These are phyloP conservation scores for Castanopsis chinensis DNA, from an alignment of 306 rosid species.

Conservation along the genomic window DNA sequence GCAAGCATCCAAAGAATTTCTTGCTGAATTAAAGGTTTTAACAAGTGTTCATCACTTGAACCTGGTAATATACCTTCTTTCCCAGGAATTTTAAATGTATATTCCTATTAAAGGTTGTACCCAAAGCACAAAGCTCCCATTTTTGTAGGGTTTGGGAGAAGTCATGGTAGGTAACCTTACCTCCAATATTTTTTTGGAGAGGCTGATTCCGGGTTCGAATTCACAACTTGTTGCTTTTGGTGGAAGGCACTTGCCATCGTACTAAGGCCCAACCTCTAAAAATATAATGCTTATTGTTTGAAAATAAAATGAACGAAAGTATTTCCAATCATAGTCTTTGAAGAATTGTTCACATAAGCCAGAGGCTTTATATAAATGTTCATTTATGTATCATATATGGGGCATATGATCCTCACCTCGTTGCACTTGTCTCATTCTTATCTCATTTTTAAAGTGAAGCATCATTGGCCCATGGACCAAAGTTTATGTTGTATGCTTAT, in stretches of 20 bases:
- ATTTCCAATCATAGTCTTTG: background rate
- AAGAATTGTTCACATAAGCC: background rate
- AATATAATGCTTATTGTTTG: too few relatives aligned
- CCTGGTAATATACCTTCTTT: conserved; percentile 53
- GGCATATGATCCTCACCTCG: background rate
- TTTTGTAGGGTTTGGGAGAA: too few relatives aligned
- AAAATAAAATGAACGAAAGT: background rate
- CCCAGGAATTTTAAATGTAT: background rate
- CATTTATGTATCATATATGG: background rate
- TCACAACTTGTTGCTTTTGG: too few relatives aligned
- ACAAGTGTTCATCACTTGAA: conserved; percentile 94
- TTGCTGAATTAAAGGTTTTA: conserved; percentile 78
- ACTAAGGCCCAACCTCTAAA: too few relatives aligned
- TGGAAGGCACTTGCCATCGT: too few relatives aligned
- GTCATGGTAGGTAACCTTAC: too few relatives aligned
- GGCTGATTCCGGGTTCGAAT: too few relatives aligned
- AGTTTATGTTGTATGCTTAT: background rate
- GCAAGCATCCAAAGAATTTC: conserved; percentile 81
- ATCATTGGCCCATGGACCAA: too few relatives aligned
- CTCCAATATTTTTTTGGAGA: too few relatives aligned
- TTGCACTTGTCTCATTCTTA: background rate
- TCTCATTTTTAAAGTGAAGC: too few relatives aligned
- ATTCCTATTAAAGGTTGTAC: too few relatives aligned
- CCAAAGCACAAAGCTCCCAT: too few relatives aligned
- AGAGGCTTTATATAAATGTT: background rate